phyloP scores from a whole-genome alignment of 805 yeast species.

The Barnettozyma botsteinii region DNA sequence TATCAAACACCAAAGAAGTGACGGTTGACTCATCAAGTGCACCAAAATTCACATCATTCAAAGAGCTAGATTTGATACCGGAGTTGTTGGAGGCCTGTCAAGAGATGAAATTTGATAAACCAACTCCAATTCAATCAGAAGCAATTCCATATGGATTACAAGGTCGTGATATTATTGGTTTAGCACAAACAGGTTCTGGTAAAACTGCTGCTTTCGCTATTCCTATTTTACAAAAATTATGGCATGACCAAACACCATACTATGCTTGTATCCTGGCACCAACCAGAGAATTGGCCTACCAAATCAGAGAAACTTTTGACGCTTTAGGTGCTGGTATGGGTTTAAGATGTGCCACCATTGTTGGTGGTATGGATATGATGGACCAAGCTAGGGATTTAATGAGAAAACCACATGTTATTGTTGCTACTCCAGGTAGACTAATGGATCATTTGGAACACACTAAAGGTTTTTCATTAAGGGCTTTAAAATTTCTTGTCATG shows the following conservation, averaged over 20 bases:
- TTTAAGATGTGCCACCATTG: slow-evolving; percentile 78
- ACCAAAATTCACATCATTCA: slow-evolving; percentile 37
- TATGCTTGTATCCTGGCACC: slow-evolving; percentile 87
- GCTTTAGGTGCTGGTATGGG: slow-evolving; percentile 93
- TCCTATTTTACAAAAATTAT: slow-evolving; percentile 85
- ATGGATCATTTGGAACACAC: slow-evolving; percentile 93
- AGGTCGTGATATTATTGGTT: slow-evolving; percentile 90
- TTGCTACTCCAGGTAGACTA: slow-evolving; percentile 92
- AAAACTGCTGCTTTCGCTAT: slow-evolving; percentile 98
- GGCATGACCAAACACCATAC: slow-evolving; percentile 84
- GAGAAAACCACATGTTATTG: slow-evolving; percentile 90
- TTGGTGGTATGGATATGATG: slow-evolving; percentile 99
- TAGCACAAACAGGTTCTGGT: slow-evolving; percentile 98
- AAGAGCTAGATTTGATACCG: slow-evolving; percentile 61
- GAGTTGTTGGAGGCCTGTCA: slow-evolving; percentile 78
- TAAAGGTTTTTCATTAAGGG: slow-evolving; percentile 77
- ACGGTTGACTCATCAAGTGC: slow-evolving; percentile 9
- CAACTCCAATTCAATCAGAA: slow-evolving; percentile 92
- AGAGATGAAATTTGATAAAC: slow-evolving; percentile 65
- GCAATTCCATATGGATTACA: slow-evolving; percentile 86
- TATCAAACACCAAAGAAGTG: slow-evolving; percentile 15
- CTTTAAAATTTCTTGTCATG: slow-evolving; percentile 78
- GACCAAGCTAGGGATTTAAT: slow-evolving; percentile 91
- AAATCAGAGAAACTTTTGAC: slow-evolving; percentile 90
- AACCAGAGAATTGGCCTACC: slow-evolving; percentile 80